Evolutionary conservation across 768 basidiomycete species (phyloP).

Genomic region (Boletus rufocinnamomeus): DNA sequence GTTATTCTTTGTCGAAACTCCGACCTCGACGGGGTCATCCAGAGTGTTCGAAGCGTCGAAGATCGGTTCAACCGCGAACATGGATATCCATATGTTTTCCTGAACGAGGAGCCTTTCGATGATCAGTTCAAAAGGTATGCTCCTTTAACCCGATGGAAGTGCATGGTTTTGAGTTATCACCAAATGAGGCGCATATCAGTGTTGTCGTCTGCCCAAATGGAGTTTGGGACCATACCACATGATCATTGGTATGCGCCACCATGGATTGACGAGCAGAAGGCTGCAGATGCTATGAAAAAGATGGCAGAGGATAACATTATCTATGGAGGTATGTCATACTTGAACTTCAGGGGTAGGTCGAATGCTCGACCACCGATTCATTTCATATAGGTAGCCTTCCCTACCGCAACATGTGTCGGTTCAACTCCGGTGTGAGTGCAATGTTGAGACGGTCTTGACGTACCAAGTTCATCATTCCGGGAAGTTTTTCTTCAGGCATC

Average conservation of each 20-base stretch:
- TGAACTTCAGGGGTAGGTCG: not conserved
- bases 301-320: constrained; percentile 51
- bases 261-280: constrained; percentile 71
- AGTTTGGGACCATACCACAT: constrained; percentile 59
- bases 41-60: constrained; percentile 56
- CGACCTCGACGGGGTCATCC: constrained; percentile 46
- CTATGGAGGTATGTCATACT: constrained; percentile 45
- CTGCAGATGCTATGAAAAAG: constrained; percentile 48
- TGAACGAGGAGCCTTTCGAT: constrained; percentile 63
- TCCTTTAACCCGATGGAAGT: not conserved
- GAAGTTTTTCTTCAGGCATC: constrained; percentile 53
- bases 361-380: not conserved
- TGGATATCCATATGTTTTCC: constrained; percentile 63
- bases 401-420: constrained; percentile 79
- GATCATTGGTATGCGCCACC: constrained; percentile 71
- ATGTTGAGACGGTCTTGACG: not conserved
- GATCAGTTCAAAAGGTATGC: constrained; percentile 50
- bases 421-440: constrained; percentile 62
- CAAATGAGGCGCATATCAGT: constrained; percentile 34
- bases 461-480: not conserved
- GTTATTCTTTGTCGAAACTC: constrained; percentile 56
- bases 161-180: constrained; percentile 19
- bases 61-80: constrained; percentile 58
- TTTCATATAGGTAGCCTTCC: constrained; percentile 17
- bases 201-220: constrained; percentile 46